Base-by-base conservation (phyloP, 2,329 filamentous ascomycete species). In the Orbilia oligospora region DNA sequence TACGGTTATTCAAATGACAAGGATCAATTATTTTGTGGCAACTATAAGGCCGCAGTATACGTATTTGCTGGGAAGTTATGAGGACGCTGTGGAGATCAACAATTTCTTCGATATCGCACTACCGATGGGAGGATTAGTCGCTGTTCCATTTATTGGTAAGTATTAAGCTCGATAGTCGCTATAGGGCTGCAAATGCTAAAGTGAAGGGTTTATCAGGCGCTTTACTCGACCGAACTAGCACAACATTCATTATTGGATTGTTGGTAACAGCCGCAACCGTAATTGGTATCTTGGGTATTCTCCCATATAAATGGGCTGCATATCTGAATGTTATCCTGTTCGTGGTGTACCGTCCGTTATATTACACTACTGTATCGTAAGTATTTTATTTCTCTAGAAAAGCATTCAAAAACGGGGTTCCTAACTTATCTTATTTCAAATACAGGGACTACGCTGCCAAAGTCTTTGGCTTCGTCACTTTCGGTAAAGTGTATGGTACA, bases 21-120 rank as follows among this genome's bases (percentile, higher is more conserved):
- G 91, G 33, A 97, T 97, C 87, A 97, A 97, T 85, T 97, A 94
- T 86, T 97, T 97, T 83, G 93, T 97, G 67, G 93, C 94, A 2
- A 97, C 94, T 1, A 91, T 97, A 80, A 88, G 92, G 1, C 88
- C 91, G 0, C 94, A 97, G 84, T 97, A 97, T 85, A 88, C 90
- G 53, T 91, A 90, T 81, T 88, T 97, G 8, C 89, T 97, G 16
- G 87, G 87, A 55, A 89, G 89, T 10, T 86, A 87, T 76, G 84
- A 86, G 0, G 87, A 88, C 72, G 92, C 93, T 0, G 87, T 90
- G 8, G 85, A 88, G 71, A 87, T 97, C 83, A 97, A 97, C 85
- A 88, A 91, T 71, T 91, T 94, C 84, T 97, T 97, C 85, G 94
- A 97, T 82, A 85, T 93, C n/a, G 90, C 93, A 20, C 87, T 97